Evolutionary conservation across 495 filamentous ascomycete species (phyloP).

Genomic region (Podospora pseudoanserina): DNA sequence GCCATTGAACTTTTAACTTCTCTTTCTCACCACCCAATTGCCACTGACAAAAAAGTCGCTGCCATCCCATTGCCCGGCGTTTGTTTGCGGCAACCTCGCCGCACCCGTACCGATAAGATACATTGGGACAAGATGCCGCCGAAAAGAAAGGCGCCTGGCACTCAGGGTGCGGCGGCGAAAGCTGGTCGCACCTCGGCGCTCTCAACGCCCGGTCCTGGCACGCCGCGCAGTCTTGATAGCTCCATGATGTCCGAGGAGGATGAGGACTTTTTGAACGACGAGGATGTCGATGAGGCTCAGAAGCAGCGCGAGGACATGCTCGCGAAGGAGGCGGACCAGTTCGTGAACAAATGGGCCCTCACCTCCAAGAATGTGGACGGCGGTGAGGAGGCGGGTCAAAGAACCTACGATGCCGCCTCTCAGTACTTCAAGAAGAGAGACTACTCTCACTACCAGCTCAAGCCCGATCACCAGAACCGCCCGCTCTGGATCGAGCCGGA

Average conservation of each 20-base stretch:
- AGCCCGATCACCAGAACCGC: constrained; percentile 81
- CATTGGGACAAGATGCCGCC: constrained; percentile 54
- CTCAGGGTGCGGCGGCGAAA: constrained; percentile 46
- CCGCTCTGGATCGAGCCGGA: constrained; percentile 89
- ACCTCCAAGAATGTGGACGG: constrained; percentile 49
- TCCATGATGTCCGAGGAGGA: constrained; percentile 42
- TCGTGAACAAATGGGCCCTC: constrained; percentile 39
- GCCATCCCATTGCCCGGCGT: not conserved
- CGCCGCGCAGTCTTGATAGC: constrained; percentile 62
- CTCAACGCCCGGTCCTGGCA: constrained; percentile 64
- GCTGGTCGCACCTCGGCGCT: constrained; percentile 58
- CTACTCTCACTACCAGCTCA: constrained; percentile 75
- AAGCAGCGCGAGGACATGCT: constrained; percentile 52
- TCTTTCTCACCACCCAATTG: not conserved
- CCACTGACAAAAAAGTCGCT: not conserved
- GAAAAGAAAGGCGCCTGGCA: constrained; percentile 69
- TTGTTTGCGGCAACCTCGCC: not conserved
- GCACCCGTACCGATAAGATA: not conserved
- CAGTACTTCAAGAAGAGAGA: constrained; percentile 55
- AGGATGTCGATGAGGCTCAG: constrained; percentile 58
- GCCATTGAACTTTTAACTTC: not conserved
- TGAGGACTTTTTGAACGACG: constrained; percentile 59
- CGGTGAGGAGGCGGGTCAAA: constrained; percentile 17
- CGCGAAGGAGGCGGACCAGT: constrained; percentile 62
- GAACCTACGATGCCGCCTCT: constrained; percentile 43